These are phyloP conservation scores for Plasmodium gaboni DNA, from an alignment of 169 alveolate genomes.

Conservation along the genomic window DNA sequence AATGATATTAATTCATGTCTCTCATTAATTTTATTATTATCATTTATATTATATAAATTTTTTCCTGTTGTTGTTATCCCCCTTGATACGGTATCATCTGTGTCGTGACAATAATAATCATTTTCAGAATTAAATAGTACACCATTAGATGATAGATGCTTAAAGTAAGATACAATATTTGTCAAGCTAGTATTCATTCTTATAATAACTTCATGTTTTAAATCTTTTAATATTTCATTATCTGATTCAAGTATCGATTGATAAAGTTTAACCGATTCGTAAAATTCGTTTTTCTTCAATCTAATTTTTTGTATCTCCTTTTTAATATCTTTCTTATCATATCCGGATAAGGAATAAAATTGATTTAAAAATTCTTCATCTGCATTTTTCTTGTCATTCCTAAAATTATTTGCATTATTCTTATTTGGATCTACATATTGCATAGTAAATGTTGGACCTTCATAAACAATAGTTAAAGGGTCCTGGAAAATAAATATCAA, in stretches of 20 bases:
- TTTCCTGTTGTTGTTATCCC: too few species aligned
- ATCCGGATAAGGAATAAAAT: constrained; percentile 40
- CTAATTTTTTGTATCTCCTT: constrained; percentile 35
- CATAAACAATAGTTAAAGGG: constrained; percentile 85
- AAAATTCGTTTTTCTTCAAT: constrained; percentile 72
- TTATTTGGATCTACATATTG: constrained; percentile 78
- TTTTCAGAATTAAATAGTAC: neutral
- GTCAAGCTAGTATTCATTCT: constrained; percentile 56
- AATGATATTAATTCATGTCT: constrained; percentile 11
- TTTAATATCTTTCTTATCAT: constrained; percentile 40
- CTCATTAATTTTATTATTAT: too few species aligned
- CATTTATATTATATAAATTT: too few species aligned
- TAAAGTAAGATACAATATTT: constrained; percentile 17
- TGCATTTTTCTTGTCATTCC: constrained; percentile 22
- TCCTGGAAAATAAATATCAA: constrained; percentile 91
- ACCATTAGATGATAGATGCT: constrained; percentile 15
- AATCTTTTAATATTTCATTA: constrained; percentile 64
- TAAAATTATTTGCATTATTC: constrained; percentile 13
- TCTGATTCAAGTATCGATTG: constrained; percentile 80
- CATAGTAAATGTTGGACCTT: constrained; percentile 87
- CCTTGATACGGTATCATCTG: too few species aligned
- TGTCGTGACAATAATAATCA: neutral
- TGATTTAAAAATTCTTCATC: constrained; percentile 49
- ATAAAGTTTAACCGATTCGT: constrained; percentile 78
- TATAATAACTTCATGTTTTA: constrained; percentile 63